Percentiles rank a stretch among this genome's conserved stretches.
Conservation (phyloP, 306 rosid species). For the Quillaja saponaria region DNA sequence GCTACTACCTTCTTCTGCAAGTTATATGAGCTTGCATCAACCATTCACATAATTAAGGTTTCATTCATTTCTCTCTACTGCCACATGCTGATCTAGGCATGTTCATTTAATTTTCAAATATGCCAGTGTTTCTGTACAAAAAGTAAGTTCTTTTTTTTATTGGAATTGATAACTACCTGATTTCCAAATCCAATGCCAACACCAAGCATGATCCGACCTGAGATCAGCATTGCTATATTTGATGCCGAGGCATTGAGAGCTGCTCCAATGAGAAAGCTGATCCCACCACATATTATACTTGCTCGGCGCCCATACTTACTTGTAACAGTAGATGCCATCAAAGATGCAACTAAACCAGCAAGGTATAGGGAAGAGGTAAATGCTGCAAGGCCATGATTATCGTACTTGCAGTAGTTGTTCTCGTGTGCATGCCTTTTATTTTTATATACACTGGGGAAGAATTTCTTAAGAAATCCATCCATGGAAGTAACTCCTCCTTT, state of each 20-base stretch:
- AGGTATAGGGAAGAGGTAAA: constrained; percentile 88
- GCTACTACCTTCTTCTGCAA: constrained; percentile 16
- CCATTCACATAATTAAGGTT: background rate
- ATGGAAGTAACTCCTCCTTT: constrained; percentile 94
- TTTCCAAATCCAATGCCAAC: constrained; percentile 94
- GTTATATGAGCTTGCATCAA: constrained; percentile 1
- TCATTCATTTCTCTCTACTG: constrained; percentile 3
- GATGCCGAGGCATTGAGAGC: constrained; percentile 64
- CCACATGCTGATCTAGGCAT: background rate
- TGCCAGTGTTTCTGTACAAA: constrained; percentile 6
- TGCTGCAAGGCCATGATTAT: constrained; percentile 83
- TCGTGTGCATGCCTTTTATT: constrained; percentile 68
- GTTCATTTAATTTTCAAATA: background rate
- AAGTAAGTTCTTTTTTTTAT: background rate
- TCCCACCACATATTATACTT: constrained; percentile 75
- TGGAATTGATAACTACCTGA: constrained; percentile 53
- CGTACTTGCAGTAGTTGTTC: constrained; percentile 87
- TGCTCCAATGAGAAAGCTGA: constrained; percentile 74
- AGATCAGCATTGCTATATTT: constrained; percentile 66
- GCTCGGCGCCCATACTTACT: constrained; percentile 66
- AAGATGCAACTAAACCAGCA: constrained; percentile 78
- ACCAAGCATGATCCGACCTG: constrained; percentile 92
- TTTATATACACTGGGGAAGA: constrained; percentile 66
- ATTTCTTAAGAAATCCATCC: constrained; percentile 74
- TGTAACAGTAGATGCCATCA: constrained; percentile 79